These are phyloP conservation scores for Suillus cothurnatus DNA, from an alignment of 768 basidiomycete genomes.

Conservation along the genomic window DNA sequence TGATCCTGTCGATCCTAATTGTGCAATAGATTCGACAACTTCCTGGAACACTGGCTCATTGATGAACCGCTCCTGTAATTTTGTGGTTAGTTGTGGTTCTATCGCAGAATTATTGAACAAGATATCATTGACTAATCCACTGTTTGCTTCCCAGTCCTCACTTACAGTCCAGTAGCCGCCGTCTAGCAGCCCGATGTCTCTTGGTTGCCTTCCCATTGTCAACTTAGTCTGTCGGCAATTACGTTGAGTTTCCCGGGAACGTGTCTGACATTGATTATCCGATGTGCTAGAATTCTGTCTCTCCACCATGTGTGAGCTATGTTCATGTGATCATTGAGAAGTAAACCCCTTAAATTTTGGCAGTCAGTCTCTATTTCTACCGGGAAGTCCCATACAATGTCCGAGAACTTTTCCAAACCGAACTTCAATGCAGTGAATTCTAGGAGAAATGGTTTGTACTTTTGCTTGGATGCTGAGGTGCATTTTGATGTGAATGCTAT, in stretches of 20 bases:
- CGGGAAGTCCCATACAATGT: constrained; percentile 21
- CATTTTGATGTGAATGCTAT: constrained; percentile 34
- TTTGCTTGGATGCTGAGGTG: constrained; percentile 32
- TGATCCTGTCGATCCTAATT: too few species aligned
- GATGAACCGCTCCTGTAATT: too few species aligned
- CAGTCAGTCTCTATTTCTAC: too few species aligned
- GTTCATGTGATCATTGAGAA: constrained; percentile 27
- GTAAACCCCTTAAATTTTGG: constrained; percentile 22
- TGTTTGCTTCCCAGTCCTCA: constrained; percentile 24
- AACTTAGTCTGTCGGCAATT: constrained; percentile 29
- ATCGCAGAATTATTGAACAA: too few species aligned
- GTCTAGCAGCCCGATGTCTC: constrained; percentile 6
- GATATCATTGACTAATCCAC: too few species aligned
- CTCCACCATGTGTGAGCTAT: constrained; percentile 30
- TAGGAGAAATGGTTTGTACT: constrained; percentile 36
- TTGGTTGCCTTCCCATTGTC: constrained; percentile 2
- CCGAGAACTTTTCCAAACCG: constrained; percentile 31
- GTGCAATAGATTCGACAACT: too few species aligned
- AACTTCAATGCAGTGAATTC: constrained; percentile 43
- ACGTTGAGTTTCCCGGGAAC: constrained; percentile 23
- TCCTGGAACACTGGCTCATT: too few species aligned
- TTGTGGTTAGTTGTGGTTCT: too few species aligned
- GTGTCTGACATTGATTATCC: constrained; percentile 28
- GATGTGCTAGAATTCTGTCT: constrained; percentile 27
- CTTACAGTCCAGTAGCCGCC: constrained; percentile 6